phyloP scores from a whole-genome alignment of 331 rosid species.

The Malus hybrid region DNA sequence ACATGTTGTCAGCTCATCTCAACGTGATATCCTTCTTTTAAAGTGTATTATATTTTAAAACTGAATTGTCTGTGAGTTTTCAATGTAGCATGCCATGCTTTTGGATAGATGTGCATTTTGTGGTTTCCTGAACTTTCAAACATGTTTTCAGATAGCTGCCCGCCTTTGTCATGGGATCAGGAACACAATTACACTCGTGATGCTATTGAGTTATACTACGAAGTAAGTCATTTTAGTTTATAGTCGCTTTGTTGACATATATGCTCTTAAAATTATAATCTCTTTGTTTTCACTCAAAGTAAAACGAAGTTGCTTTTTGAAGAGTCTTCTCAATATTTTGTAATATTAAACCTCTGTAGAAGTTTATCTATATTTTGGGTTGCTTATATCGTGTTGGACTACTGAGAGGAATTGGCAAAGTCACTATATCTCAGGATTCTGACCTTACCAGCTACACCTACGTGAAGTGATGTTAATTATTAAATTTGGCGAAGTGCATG shows the following conservation, averaged over 20 bases:
- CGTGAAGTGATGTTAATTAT: not conserved
- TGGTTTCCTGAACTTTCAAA: slow-evolving; percentile 59
- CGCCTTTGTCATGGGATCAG: slow-evolving; percentile 72
- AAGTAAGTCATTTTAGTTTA: slow-evolving; percentile 34
- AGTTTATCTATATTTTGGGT: not conserved
- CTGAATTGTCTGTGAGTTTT: not conserved
- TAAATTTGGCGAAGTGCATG: not conserved
- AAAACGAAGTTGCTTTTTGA: not conserved
- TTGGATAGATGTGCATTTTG: not conserved
- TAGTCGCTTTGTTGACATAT: not conserved
- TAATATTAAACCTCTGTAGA: not conserved
- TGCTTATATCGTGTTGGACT: not conserved
- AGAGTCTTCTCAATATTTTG: not conserved
- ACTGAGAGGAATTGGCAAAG: not conserved
- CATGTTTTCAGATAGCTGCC: slow-evolving; percentile 69
- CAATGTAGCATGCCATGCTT: not conserved
- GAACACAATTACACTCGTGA: slow-evolving; percentile 60
- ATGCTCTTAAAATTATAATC: not conserved
- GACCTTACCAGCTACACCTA: not conserved
- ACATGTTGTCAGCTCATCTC: slow-evolving; percentile 79
- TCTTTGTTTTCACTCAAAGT: not conserved
- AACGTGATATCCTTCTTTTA: slow-evolving; percentile 76
- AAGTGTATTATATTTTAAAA: not conserved
- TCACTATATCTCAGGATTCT: not conserved
- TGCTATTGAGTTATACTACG: slow-evolving; percentile 65